These are phyloP conservation scores for Kernera saxatilis DNA, from an alignment of 345 rosid genomes.

Conservation along the genomic window DNA sequence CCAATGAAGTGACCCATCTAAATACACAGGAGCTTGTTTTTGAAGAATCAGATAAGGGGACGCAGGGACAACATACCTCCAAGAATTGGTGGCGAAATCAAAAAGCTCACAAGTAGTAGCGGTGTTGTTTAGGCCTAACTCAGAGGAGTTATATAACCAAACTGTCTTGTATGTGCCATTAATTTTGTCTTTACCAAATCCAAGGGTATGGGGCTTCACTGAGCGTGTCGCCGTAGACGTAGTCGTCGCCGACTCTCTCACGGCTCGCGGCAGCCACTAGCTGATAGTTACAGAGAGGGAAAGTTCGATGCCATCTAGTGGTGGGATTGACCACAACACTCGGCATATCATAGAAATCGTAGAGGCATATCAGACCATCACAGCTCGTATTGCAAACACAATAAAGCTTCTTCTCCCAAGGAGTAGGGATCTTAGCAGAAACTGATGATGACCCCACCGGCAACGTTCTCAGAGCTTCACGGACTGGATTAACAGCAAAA, in stretches of 20 bases:
- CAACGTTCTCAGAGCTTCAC: too few relatives aligned
- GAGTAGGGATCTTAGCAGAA: too few relatives aligned
- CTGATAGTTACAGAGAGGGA: neutral
- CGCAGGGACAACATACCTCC: conserved; percentile 1
- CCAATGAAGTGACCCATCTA: conserved; percentile 1
- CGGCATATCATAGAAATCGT: too few relatives aligned
- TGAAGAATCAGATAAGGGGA: neutral
- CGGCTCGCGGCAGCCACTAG: too few relatives aligned
- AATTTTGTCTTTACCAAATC: neutral
- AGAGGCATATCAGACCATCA: too few relatives aligned
- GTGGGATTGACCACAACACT: neutral
- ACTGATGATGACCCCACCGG: too few relatives aligned
- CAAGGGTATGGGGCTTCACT: neutral
- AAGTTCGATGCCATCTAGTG: neutral
- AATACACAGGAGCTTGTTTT: neutral
- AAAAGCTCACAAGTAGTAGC: neutral
- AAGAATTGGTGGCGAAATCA: neutral
- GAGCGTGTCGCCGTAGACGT: too few relatives aligned
- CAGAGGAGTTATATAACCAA: neutral
- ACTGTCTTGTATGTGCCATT: neutral
- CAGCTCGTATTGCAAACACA: too few relatives aligned
- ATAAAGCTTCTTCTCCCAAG: too few relatives aligned
- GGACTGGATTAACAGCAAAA: too few relatives aligned
- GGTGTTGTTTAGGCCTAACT: neutral
- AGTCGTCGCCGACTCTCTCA: too few relatives aligned